Percentiles rank a stretch among this genome's conserved stretches.
Evolutionary conservation across 352 stramenopile species (phyloP).

Genomic region (Globisporangium rhizosaccharum): DNA sequence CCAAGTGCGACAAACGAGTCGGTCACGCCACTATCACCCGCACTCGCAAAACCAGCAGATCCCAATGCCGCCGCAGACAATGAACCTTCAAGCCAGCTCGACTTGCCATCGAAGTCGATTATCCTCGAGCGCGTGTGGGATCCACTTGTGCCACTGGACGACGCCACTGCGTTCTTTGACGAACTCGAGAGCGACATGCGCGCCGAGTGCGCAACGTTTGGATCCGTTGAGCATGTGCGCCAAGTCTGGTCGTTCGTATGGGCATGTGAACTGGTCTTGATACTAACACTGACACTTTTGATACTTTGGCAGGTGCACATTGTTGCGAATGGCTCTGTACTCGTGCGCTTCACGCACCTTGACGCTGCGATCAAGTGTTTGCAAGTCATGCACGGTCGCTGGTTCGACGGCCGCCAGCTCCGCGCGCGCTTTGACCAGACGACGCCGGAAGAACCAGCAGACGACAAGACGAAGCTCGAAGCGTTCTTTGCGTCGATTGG

Average conservation of each 20-base stretch:
- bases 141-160: constrained; percentile 36
- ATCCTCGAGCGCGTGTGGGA: constrained; percentile 63
- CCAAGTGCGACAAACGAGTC: not conserved
- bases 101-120: constrained; percentile 54
- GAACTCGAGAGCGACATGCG: constrained; percentile 82
- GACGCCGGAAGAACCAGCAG: constrained; percentile 45
- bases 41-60: not conserved
- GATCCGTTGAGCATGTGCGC: constrained; percentile 46
- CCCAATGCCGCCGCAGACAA: not conserved
- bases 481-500: constrained; percentile 72
- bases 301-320: constrained; percentile 43
- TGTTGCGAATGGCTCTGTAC: constrained; percentile 47
- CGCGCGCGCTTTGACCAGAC: constrained; percentile 52
- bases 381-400: constrained; percentile 71
- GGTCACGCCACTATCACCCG: not conserved
- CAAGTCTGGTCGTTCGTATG: not conserved
- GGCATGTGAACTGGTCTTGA: not conserved
- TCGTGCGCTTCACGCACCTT: constrained; percentile 53
- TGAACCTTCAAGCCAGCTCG: constrained; percentile 8
- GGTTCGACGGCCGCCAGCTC: constrained; percentile 73
- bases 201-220: constrained; percentile 64
- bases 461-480: constrained; percentile 67
- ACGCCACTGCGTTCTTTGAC: constrained; percentile 49
- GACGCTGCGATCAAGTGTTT: constrained; percentile 61
- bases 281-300: too few relatives aligned